phyloP scores from a whole-genome alignment of 73 alveolate species.

The Effrenium voratum region DNA sequence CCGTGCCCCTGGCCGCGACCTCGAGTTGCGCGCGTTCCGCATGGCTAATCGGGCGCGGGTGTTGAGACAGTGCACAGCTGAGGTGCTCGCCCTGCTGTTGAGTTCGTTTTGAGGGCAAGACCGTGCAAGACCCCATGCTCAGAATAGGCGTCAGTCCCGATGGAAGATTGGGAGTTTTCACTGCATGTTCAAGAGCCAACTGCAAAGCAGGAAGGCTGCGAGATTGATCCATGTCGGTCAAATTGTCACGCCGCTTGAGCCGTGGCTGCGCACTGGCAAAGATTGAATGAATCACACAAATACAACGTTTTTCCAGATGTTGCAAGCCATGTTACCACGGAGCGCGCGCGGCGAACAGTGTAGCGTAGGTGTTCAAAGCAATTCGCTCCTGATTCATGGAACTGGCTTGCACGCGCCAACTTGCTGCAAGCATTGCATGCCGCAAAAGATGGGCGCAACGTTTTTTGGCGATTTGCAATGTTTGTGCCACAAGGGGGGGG shows the following conservation, averaged over 20 bases:
- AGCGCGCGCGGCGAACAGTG: background rate
- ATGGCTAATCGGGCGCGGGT: too few relatives aligned
- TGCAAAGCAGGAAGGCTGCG: slow-evolving; percentile 51
- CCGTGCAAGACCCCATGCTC: too few relatives aligned
- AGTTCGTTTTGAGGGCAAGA: too few relatives aligned
- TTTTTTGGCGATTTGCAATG: too few relatives aligned
- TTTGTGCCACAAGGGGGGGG: background rate
- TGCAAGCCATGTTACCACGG: background rate
- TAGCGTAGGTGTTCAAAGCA: slow-evolving; percentile 61
- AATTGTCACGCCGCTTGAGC: background rate
- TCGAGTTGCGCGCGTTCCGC: too few relatives aligned
- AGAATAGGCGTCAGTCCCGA: too few relatives aligned
- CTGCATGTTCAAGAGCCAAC: background rate
- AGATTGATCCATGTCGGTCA: slow-evolving; percentile 23
- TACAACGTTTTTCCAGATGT: background rate
- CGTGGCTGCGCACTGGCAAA: background rate
- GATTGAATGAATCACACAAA: background rate
- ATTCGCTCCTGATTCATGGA: slow-evolving; percentile 26
- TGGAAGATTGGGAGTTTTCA: too few relatives aligned
- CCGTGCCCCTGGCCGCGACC: too few relatives aligned
- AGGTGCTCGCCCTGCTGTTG: too few relatives aligned
- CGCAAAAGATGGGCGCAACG: background rate
- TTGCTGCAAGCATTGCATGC: slow-evolving; percentile 60
- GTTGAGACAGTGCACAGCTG: too few relatives aligned
- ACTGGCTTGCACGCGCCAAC: slow-evolving; percentile 66